Evolutionary conservation across 345 rosid genomes (phyloP).

Genomic region (Anacardium occidentale): DNA sequence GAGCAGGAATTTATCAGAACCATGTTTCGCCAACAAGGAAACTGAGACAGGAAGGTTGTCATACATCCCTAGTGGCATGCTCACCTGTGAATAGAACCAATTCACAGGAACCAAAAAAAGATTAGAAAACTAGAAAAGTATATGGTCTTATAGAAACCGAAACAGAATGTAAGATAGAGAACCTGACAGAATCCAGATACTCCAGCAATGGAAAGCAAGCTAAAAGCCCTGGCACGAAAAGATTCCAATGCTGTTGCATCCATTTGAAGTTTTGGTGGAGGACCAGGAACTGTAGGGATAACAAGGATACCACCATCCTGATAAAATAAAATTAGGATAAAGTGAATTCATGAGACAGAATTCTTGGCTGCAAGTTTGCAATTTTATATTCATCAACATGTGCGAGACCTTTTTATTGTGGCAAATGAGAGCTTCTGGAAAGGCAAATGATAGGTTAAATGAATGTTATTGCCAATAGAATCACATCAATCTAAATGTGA

Average conservation of each 20-base stretch:
- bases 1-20: slow-evolving; percentile 73
- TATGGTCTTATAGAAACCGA: not conserved
- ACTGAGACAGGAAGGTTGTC: slow-evolving; percentile 59
- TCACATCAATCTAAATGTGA: not conserved
- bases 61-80: slow-evolving; percentile 59
- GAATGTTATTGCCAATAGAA: not conserved
- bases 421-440: not conserved
- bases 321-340: not conserved
- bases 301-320: slow-evolving; percentile 71
- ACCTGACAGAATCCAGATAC: slow-evolving; percentile 95
- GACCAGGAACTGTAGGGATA: slow-evolving; percentile 79
- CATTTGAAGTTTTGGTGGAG: slow-evolving; percentile 69
- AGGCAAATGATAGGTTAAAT: not conserved
- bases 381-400: not conserved
- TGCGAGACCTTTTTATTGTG: not conserved
- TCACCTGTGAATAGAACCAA: slow-evolving; percentile 47
- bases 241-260: slow-evolving; percentile 52
- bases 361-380: not conserved
- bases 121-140: not conserved
- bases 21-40: slow-evolving; percentile 69
- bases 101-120: not conserved
- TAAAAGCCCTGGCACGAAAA: slow-evolving; percentile 55
- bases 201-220: slow-evolving; percentile 73
- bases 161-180: not conserved
- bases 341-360: not conserved